These are phyloP conservation scores for Phytophthora sansomeana DNA, from an alignment of 352 stramenopile genomes.

Conservation along the genomic window DNA sequence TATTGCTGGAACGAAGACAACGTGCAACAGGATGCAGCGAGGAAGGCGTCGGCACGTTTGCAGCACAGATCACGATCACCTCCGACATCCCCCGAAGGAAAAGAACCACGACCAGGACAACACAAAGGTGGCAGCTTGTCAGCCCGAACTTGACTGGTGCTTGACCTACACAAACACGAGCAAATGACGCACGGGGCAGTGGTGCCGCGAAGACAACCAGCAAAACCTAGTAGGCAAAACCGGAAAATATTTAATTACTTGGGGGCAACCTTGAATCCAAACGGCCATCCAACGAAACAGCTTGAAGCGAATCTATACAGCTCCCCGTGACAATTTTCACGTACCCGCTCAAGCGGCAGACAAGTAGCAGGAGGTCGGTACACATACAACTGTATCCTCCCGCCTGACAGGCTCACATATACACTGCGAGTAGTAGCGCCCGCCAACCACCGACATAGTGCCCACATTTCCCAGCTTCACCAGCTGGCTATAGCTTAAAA, in stretches of 20 bases:
- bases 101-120: constrained; percentile 10
- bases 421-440: constrained; percentile 23
- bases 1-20: constrained; percentile 60
- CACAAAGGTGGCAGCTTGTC: constrained; percentile 23
- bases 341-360: constrained; percentile 28
- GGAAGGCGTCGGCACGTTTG: neutral
- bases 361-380: constrained; percentile 26
- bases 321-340: constrained; percentile 35
- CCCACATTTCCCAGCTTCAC: constrained; percentile 22
- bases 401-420: constrained; percentile 38
- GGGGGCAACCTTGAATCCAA: constrained; percentile 29
- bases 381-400: constrained; percentile 23
- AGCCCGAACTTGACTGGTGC: constrained; percentile 22
- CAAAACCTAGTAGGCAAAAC: constrained; percentile 36
- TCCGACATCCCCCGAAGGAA: constrained; percentile 3
- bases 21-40: constrained; percentile 7
- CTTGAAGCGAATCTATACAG: constrained; percentile 26
- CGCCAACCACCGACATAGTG: constrained; percentile 15
- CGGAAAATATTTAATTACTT: constrained; percentile 48
- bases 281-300: constrained; percentile 22
- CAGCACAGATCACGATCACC: constrained; percentile 17
- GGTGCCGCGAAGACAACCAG: neutral
- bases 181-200: neutral
- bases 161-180: neutral
- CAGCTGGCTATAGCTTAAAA: constrained; percentile 65